Percentiles rank a stretch among this genome's conserved stretches.
Evolutionary conservation across 768 basidiomycete species (phyloP).

Genomic region (Rhizopogon vulgaris): DNA sequence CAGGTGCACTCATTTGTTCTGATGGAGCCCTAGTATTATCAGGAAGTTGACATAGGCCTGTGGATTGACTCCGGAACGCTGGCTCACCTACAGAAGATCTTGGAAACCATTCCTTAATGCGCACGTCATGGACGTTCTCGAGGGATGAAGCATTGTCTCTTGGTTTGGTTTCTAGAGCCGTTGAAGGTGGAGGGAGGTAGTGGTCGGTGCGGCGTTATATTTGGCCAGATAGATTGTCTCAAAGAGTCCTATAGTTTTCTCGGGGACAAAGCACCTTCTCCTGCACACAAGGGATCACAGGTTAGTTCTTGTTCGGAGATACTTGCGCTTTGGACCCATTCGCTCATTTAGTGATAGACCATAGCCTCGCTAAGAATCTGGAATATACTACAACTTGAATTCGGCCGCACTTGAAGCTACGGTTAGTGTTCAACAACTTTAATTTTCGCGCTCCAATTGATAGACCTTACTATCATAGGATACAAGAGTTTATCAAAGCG

Average conservation of each 20-base stretch:
- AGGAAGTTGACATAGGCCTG: conserved; percentile 85
- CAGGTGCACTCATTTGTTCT: background rate
- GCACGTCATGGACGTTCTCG: conserved; percentile 62
- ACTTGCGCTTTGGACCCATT: background rate
- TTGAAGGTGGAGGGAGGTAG: conserved; percentile 61
- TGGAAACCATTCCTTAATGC: conserved; percentile 47
- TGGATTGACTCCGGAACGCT: conserved; percentile 88
- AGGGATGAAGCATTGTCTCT: conserved; percentile 59
- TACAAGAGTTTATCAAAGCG: too few species aligned
- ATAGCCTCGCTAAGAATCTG: conserved; percentile 39
- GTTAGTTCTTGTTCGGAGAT: conserved; percentile 32
- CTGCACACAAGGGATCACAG: conserved; percentile 75
- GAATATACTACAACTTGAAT: conserved; percentile 55
- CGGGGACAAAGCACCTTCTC: conserved; percentile 72
- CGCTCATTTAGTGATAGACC: background rate
- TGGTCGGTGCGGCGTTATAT: conserved; percentile 56
- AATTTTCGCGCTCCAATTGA: too few species aligned
- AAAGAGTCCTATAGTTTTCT: conserved; percentile 77
- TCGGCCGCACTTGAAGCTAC: conserved; percentile 42
- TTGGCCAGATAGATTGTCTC: conserved; percentile 58
- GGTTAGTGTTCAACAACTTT: conserved; percentile 21
- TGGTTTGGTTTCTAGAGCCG: conserved; percentile 70
- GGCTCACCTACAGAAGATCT: conserved; percentile 72
- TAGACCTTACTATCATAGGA: too few species aligned
- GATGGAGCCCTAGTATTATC: background rate